Conservation (phyloP, 1,284 basidiomycete species). For the Trichosporon sp. region DNA sequence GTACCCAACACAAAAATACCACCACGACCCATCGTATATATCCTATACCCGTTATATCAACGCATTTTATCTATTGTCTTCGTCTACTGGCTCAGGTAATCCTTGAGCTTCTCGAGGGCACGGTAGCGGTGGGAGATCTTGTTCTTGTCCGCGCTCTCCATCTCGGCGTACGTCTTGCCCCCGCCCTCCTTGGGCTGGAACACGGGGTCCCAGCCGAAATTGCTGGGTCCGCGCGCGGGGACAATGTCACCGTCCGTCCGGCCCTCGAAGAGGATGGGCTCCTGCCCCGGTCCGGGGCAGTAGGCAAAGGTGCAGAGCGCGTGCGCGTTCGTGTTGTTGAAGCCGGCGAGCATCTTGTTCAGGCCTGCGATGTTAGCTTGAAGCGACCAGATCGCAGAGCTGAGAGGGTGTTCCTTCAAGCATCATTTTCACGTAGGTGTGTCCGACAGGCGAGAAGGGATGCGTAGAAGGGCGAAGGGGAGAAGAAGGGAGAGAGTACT, state of each 20-base stretch:
- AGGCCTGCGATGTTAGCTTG: slow-evolving; percentile 63
- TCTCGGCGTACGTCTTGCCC: slow-evolving; percentile 78
- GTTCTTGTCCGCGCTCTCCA: slow-evolving; percentile 83
- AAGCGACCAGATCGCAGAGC: not conserved
- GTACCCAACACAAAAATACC: not conserved
- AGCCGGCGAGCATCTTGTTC: slow-evolving; percentile 82
- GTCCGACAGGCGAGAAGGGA: no score
- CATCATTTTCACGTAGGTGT: no score
- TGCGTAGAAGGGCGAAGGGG: not conserved
- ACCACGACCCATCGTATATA: not conserved
- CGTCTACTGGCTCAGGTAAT: slow-evolving; percentile 61
- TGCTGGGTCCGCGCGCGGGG: slow-evolving; percentile 71
- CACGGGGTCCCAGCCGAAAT: slow-evolving; percentile 90
- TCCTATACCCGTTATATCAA: not conserved
- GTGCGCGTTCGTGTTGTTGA: slow-evolving; percentile 75
- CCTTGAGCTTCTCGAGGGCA: slow-evolving; percentile 78
- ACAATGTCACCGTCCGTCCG: slow-evolving; percentile 86
- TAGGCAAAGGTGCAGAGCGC: slow-evolving; percentile 97
- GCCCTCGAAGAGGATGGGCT: slow-evolving; percentile 82
- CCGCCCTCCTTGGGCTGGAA: slow-evolving; percentile 70
- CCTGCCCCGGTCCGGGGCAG: slow-evolving; percentile 77
- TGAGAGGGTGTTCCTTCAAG: not conserved
- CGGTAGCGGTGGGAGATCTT: slow-evolving; percentile 84
- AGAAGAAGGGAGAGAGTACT: slow-evolving; percentile 28
- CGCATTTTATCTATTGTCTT: not conserved